Conservation (phyloP, 139 green algal species). For the Chlamydomonas sp. region DNA sequence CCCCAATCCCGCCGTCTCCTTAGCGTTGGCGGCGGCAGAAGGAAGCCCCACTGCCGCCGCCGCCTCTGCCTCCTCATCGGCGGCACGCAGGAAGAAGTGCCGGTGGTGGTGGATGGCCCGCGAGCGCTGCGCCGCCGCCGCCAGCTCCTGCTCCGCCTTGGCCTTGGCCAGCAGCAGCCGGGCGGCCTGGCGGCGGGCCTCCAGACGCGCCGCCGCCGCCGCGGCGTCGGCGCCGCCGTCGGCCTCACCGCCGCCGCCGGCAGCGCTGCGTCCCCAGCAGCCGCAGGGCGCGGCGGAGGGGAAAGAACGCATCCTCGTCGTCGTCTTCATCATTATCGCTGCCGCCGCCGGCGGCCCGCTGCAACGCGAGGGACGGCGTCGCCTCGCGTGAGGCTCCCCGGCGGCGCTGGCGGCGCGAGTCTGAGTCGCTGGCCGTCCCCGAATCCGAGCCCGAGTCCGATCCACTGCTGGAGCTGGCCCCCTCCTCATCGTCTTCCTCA, state of each 20-base stretch:
- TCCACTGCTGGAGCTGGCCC: not conserved
- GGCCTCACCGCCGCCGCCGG: not conserved
- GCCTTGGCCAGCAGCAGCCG: slow-evolving; percentile 23
- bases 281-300: not conserved
- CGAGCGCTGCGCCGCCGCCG: slow-evolving; percentile 18
- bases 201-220: not conserved
- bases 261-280: not conserved
- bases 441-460: not conserved
- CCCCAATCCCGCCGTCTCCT: not conserved
- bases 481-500: not conserved
- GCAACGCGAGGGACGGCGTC: too few relatives aligned
- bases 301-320: not conserved
- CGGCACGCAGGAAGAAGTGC: slow-evolving; percentile 20
- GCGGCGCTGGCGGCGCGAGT: slow-evolving; percentile 8
- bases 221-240: not conserved
- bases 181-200: slow-evolving; percentile 26
- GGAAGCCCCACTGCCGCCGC: not conserved
- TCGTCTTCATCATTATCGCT: not conserved
- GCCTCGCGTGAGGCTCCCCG: too few relatives aligned
- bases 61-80: not conserved
- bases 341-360: not conserved
- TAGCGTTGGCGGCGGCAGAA: not conserved
- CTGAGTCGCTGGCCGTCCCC: not conserved
- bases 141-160: slow-evolving; percentile 24
- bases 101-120: slow-evolving; percentile 34